Evolutionary conservation across 768 basidiomycete genomes (phyloP).

Genomic region (Chalciporus piperatus): DNA sequence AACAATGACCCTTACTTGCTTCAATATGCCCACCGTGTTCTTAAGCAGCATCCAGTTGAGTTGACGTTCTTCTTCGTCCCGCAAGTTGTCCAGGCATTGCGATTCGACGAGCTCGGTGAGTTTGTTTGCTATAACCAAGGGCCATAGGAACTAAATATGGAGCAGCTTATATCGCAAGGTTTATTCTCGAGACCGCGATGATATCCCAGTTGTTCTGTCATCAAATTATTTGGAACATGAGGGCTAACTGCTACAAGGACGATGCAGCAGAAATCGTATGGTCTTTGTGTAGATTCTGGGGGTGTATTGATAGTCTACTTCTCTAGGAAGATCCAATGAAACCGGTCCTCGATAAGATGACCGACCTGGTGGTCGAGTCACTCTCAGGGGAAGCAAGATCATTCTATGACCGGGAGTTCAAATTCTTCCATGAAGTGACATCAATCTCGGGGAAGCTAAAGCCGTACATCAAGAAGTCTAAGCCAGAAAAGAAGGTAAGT

Average conservation of each 20-base stretch:
- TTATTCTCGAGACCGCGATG: slow-evolving; percentile 96
- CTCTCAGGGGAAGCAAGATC: slow-evolving; percentile 84
- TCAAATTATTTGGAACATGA: slow-evolving; percentile 99
- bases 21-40: slow-evolving; percentile 94
- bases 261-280: slow-evolving; percentile 81
- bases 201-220: slow-evolving; percentile 98
- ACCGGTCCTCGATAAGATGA: slow-evolving; percentile 89
- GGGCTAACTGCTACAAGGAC: slow-evolving; percentile 94
- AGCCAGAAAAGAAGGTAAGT: slow-evolving; percentile 90
- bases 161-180: slow-evolving; percentile 87
- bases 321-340: slow-evolving; percentile 92
- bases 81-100: slow-evolving; percentile 94
- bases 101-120: slow-evolving; percentile 84
- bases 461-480: slow-evolving; percentile 92
- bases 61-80: slow-evolving; percentile 99
- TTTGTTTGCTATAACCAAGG: background rate
- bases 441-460: slow-evolving; percentile 98
- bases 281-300: slow-evolving; percentile 7
- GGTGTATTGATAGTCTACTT: slow-evolving; percentile 1
- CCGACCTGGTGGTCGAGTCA: slow-evolving; percentile 70
- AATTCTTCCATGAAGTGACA: slow-evolving; percentile 94
- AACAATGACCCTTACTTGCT: slow-evolving; percentile 80
- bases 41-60: slow-evolving; percentile 93
- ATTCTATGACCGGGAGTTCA: slow-evolving; percentile 95
- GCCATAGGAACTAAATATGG: background rate